Base-by-base conservation (phyloP, 306 rosid species). In the Medicago lupulina region DNA sequence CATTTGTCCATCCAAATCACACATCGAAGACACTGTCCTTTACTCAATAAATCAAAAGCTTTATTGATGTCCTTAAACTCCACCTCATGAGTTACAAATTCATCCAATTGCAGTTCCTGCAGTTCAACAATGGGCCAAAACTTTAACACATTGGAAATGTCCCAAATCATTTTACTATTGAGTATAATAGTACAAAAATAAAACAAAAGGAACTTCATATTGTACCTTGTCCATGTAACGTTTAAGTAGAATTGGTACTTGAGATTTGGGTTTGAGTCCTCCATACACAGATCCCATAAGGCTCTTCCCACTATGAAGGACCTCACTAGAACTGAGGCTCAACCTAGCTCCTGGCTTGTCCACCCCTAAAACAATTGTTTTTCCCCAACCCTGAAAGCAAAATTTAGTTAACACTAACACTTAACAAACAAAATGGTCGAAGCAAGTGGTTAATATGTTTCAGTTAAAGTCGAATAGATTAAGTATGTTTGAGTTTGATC, bases 351-450 rank as follows among this genome's bases (percentile, higher is more conserved):
- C 91, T 40, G 90, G 89, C 74, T 79, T 83, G 86, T 84, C 93
- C 61, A 86, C 91, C 34, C 96, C 98, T 78, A 93, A 15, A 15
- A 91, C 86, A 41, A 93, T 55, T 43, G 96, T 89, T 86, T 91
- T 89, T n/a, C 98, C 98, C 98, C 97, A 93, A 43, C 98, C 98
- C 98, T 91, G 79, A 51, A 69, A 36, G 19, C 15, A 79, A 71
- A 67, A 71, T 58, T 53, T n/a, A 46, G 25, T 46, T 18, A 31
- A 28, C 16, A 28, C 34, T 28, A 28, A 28, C 34, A 28, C 34
- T 28, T 28, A 28, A 7, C 39, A 68, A 44, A 11, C 31, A 46
- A 46, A 47, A 2, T 47, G 53, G 17, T 47, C 5, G 17, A 47
- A 15, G 13, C 53, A 47, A 5, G 21, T 6, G 21, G 21, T 50